phyloP scores from a whole-genome alignment of 495 filamentous ascomycete species.

The Penicillium steckii region DNA sequence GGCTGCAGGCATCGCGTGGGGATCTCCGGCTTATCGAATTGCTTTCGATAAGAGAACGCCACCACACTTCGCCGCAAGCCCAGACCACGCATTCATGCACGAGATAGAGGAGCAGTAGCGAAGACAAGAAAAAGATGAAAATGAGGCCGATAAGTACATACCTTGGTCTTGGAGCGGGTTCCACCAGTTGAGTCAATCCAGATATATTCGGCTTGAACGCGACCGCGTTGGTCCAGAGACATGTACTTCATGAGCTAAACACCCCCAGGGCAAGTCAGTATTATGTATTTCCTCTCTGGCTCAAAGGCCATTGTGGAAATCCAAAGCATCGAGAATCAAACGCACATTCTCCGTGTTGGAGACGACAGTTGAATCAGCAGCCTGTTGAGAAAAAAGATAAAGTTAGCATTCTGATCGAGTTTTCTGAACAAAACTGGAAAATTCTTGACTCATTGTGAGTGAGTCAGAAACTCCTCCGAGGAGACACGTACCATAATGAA shows the following conservation, averaged over 20 bases:
- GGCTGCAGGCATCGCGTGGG: slow-evolving; percentile 25
- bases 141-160: slow-evolving; percentile 46
- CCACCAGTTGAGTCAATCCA: slow-evolving; percentile 87
- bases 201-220: slow-evolving; percentile 89
- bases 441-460: not conserved
- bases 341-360: slow-evolving; percentile 72
- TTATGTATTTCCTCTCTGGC: slow-evolving; percentile 33
- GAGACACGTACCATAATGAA: slow-evolving; percentile 43
- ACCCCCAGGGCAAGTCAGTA: slow-evolving; percentile 38
- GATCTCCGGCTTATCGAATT: not conserved
- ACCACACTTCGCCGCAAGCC: not conserved
- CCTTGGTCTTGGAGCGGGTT: slow-evolving; percentile 87
- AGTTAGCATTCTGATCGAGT: slow-evolving; percentile 7
- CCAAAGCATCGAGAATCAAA: slow-evolving; percentile 35
- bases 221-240: slow-evolving; percentile 82
- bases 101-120: not conserved
- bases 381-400: slow-evolving; percentile 28
- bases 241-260: slow-evolving; percentile 87
- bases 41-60: not conserved
- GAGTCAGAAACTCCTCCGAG: slow-evolving; percentile 6
- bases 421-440: too few relatives aligned
- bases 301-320: slow-evolving; percentile 36
- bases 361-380: slow-evolving; percentile 54
- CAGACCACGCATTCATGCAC: not conserved
- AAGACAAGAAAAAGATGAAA: not conserved